Evolutionary conservation across 2,329 filamentous ascomycete species (phyloP).

Genomic region (Kalaharituber pfeilii): DNA sequence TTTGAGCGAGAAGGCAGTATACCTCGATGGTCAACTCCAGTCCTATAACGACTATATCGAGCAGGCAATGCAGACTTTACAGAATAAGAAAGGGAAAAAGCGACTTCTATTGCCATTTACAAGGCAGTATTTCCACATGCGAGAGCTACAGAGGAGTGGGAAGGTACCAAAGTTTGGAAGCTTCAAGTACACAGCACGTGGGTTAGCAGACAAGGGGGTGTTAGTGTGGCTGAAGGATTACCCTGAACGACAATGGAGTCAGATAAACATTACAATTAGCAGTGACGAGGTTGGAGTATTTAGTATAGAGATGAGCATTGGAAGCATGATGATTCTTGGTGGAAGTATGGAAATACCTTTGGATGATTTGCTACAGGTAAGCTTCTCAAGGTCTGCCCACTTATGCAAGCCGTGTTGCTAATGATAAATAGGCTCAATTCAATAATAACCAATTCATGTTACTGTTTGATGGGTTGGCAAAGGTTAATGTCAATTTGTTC

Average conservation of each 20-base stretch:
- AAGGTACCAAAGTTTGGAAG: constrained; percentile 94
- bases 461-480: constrained; percentile 68
- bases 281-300: constrained; percentile 92
- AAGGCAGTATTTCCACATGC: constrained; percentile 96
- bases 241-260: constrained; percentile 66
- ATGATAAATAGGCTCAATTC: constrained; percentile 56
- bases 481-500: constrained; percentile 90
- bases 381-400: background rate
- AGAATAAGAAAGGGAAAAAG: constrained; percentile 95
- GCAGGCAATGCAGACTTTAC: constrained; percentile 89
- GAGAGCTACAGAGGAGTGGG: constrained; percentile 79
- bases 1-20: constrained; percentile 70
- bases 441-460: constrained; percentile 94
- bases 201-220: constrained; percentile 82
- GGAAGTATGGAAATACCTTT: constrained; percentile 76
- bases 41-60: constrained; percentile 99
- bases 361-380: constrained; percentile 59
- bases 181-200: constrained; percentile 87
- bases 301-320: constrained; percentile 73
- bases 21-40: constrained; percentile 87
- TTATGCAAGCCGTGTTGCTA: too few relatives aligned
- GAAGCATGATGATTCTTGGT: constrained; percentile 89
- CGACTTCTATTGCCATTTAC: constrained; percentile 90
- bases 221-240: constrained; percentile 82
- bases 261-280: constrained; percentile 83